Evolutionary conservation across 352 stramenopile species (phyloP), one percentile per base, ranked within the genome.

Genomic region (Elongisporangium prolatum): DNA sequence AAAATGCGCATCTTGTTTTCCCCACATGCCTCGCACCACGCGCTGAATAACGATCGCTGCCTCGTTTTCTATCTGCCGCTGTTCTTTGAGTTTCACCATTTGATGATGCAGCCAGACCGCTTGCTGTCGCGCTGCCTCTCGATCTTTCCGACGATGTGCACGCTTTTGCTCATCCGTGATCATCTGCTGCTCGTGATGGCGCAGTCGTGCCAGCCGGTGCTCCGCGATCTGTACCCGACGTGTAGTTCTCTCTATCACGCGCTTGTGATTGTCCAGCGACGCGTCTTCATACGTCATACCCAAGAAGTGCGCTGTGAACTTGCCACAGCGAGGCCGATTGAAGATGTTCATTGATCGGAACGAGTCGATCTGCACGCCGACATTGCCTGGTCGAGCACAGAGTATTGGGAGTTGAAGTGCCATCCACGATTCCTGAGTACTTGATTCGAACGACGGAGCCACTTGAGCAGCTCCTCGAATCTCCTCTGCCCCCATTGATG

Each of bases 281-380:
- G 78, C 60, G 63, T 82, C 80, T 53, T 93, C 77, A 56, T 67
- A 93, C 60, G 68, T 77, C 24, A 81, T 47, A 34, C 77, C 81
- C 13, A 83, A 77, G 56, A 93, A 93, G 11, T 83, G 69, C 9
- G 69, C 71, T 6, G 84, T 91, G 62, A 93, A 93, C 47, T 80
- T 68, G 34, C 60, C 64, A 21, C 72, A 86, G 17, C 84, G 74
- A 21, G 81, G 80, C 2, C 79, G 74, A 21, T 81, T 60, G 58
- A 87, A 80, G 47, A 86, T 25, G 25, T 75, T 76, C 68, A 88
- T 83, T 1, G 65, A 57, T 8, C 84, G 81, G 47, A 84, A 86
- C 44, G 84, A 63, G 54, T 91, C 80, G 57, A 93, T 88, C 67
- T 89, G 81, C 17, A 91, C 75, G 44, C 84, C 81, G 18, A 93